phyloP scores from a whole-genome alignment of 2,329 filamentous ascomycete genomes.

The Ilyonectria destructans region DNA sequence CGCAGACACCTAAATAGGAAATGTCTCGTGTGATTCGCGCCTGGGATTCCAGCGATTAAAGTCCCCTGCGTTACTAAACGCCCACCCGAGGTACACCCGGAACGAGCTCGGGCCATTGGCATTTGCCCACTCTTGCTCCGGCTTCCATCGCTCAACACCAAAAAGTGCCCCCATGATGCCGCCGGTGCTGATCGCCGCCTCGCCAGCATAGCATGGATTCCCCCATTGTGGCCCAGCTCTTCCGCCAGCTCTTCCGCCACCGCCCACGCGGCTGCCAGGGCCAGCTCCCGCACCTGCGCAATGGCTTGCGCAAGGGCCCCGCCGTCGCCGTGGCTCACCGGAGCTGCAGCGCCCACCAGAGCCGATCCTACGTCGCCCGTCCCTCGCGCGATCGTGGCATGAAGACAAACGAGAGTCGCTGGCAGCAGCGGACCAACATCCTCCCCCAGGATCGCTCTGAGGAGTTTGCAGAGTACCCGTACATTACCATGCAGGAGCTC shows the following conservation, averaged over 20 bases:
- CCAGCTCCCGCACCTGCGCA: constrained; percentile 44
- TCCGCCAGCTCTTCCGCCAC: constrained; percentile 88
- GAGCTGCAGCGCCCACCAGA: constrained; percentile 39
- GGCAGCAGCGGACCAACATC: constrained; percentile 87
- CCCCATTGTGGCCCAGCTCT: constrained; percentile 82
- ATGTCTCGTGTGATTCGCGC: constrained; percentile 34
- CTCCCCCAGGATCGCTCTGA: constrained; percentile 84
- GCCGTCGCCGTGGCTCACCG: constrained; percentile 11
- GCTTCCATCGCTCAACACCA: constrained; percentile 30
- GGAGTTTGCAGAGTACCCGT: constrained; percentile 87
- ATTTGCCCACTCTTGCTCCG: not conserved
- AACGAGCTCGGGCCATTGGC: constrained; percentile 31
- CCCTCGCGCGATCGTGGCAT: constrained; percentile 58
- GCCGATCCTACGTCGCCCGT: constrained; percentile 50
- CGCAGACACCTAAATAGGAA: constrained; percentile 36
- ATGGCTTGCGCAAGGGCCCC: constrained; percentile 39
- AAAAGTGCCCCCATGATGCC: constrained; percentile 24
- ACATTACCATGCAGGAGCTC: constrained; percentile 87
- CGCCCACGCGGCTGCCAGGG: constrained; percentile 55
- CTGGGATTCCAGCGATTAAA: constrained; percentile 21
- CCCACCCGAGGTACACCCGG: constrained; percentile 46
- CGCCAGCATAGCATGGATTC: constrained; percentile 79
- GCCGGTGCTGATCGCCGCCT: constrained; percentile 23
- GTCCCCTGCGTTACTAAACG: constrained; percentile 19
- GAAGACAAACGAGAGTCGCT: constrained; percentile 77